Percentiles rank a stretch among this genome's conserved stretches.
phyloP scores from a whole-genome alignment of 331 rosid species.

The Spiraea crenata region DNA sequence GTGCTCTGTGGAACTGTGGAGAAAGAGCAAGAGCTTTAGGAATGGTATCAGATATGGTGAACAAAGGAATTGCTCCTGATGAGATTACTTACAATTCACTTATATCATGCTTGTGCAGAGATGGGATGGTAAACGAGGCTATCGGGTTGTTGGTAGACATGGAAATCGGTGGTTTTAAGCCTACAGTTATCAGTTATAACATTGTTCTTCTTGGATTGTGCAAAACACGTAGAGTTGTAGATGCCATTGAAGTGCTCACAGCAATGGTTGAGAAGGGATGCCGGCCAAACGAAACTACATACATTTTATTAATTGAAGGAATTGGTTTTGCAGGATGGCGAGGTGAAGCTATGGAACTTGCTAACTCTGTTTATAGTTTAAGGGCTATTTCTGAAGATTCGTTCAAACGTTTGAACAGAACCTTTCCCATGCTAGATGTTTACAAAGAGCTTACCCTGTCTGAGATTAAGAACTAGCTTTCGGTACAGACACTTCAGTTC shows the following conservation, averaged over 20 bases:
- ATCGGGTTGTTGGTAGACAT: conserved; percentile 66
- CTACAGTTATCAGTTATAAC: conserved; percentile 64
- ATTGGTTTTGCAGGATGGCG: conserved; percentile 80
- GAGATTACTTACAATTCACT: conserved; percentile 72
- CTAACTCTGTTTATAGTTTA: conserved; percentile 48
- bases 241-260: conserved; percentile 63
- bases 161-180: conserved; percentile 47
- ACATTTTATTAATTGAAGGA: conserved; percentile 65
- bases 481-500: conserved; percentile 6
- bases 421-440: conserved; percentile 69
- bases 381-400: conserved; percentile 54
- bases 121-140: conserved; percentile 76
- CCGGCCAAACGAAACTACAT: conserved; percentile 71
- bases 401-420: conserved; percentile 54
- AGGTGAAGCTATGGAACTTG: conserved; percentile 62
- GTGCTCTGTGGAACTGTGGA: conserved; percentile 73
- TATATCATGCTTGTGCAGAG: conserved; percentile 80
- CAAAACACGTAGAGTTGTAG: conserved; percentile 51
- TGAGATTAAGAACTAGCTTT: conserved; percentile 41
- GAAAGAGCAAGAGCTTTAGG: conserved; percentile 59
- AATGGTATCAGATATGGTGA: conserved; percentile 70
- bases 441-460: conserved; percentile 58
- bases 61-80: conserved; percentile 59
- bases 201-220: conserved; percentile 72
- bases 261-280: conserved; percentile 69